phyloP scores from a whole-genome alignment of 352 stramenopile genomes.

The Pythium aquatile region DNA sequence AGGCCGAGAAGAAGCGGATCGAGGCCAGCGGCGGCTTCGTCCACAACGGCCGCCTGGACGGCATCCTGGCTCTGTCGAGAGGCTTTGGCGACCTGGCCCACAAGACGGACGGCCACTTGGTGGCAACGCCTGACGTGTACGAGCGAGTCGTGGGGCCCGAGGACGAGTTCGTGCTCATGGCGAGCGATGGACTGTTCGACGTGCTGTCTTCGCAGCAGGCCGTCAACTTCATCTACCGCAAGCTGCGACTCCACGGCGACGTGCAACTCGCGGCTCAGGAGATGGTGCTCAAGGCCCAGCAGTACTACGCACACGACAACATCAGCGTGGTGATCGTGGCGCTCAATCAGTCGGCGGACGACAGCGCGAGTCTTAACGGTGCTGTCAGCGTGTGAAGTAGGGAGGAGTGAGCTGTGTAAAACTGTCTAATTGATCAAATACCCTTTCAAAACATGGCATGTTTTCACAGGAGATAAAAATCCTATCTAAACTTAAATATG shows the following conservation, averaged over 20 bases:
- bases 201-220: conserved; percentile 88
- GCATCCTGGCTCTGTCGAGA: conserved; percentile 84
- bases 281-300: conserved; percentile 84
- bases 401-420: no score
- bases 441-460: not conserved
- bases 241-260: conserved; percentile 85
- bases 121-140: conserved; percentile 78
- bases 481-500: conserved; percentile 6
- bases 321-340: conserved; percentile 88
- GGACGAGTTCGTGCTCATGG: conserved; percentile 90
- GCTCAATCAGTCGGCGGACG: conserved; percentile 58
- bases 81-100: conserved; percentile 89
- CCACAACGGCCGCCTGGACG: conserved; percentile 86
- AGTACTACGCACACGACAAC: conserved; percentile 91
- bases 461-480: conserved; percentile 5
- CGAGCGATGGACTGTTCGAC: conserved; percentile 92
- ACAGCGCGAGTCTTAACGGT: not conserved
- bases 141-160: conserved; percentile 54
- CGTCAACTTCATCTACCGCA: conserved; percentile 90
- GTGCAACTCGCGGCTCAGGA: conserved; percentile 88
- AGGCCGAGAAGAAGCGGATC: conserved; percentile 77
- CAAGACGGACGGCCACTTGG: conserved; percentile 87
- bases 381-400: not conserved
- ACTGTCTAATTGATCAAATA: not conserved
- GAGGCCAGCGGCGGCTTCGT: conserved; percentile 82